Conservation (phyloP, 1,284 basidiomycete genomes). For the Exobasidium cylindrosporum region DNA sequence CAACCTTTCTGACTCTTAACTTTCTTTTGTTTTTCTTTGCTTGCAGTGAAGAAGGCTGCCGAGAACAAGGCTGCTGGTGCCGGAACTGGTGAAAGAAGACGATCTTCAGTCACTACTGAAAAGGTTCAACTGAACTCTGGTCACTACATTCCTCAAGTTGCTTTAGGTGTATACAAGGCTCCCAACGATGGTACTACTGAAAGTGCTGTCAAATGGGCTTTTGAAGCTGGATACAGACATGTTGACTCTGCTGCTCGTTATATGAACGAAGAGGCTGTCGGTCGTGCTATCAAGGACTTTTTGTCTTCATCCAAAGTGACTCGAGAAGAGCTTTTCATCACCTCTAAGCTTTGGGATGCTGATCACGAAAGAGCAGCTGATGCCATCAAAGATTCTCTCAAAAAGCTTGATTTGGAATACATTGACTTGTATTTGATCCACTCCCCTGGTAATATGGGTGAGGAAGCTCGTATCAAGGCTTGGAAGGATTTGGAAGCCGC, state of each 20-base stretch:
- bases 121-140: conserved; percentile 51
- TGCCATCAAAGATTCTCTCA: conserved; percentile 53
- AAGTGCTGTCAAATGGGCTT: conserved; percentile 53
- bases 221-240: conserved; percentile 53
- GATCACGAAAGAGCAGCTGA: conserved; percentile 50
- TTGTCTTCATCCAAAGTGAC: conserved; percentile 41
- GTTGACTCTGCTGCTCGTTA: conserved; percentile 53
- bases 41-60: conserved; percentile 10
- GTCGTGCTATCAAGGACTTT: conserved; percentile 51
- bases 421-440: conserved; percentile 53
- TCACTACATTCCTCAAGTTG: conserved; percentile 49
- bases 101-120: conserved; percentile 40
- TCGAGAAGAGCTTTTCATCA: conserved; percentile 55
- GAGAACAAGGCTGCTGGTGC: conserved; percentile 7
- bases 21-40: neutral
- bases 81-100: conserved; percentile 9
- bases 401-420: conserved; percentile 51
- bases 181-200: conserved; percentile 54
- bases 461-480: conserved; percentile 45
- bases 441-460: conserved; percentile 50
- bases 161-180: conserved; percentile 54
- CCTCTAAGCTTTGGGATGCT: conserved; percentile 54
- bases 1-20: neutral
- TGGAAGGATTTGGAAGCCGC: conserved; percentile 53
- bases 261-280: conserved; percentile 55